Evolutionary conservation across 192 early-diverging fungal genomes (phyloP), one percentile per base, ranked within the genome.

Genomic region (Umbelopsis ramanniana): DNA sequence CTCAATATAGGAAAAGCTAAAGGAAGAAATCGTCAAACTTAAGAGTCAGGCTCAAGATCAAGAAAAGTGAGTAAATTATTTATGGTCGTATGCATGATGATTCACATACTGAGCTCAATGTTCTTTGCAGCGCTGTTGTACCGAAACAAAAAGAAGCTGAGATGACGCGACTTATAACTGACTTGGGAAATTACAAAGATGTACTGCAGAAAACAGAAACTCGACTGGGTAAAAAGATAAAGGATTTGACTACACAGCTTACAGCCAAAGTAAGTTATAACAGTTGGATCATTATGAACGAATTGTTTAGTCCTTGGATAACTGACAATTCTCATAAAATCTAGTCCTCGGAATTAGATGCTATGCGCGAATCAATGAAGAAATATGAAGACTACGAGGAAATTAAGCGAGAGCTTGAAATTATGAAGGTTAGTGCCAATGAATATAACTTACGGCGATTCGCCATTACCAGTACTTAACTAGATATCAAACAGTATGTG

Each of bases 321-420:
- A 10, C 29, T 67, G 48, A 48, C 3, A 40, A 66, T 72, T 72
- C 21, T 40, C 50, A 60, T 26, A 15, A 12, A 43, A 6, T 33
- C 17, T 47, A 88, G 73, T 82, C 87, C 17, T 85, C 90, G 17
- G 91, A 94, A 82, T 81, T 86, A 3, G 81, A 81, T 38, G 75
- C 83, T 17, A 75, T 87, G 29, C 79, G 86, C 35, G 83, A 78
- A 15, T 81, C 88, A 43, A 67, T 95, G 15, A 79, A 81, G 35
- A 82, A 84, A 33, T 90, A 82, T 74, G 88, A 89, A 8, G 94
- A 97, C 72, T 97, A 97, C 55, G 90, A 94, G 66, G 89, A 93
- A 71, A 88, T 96, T 43, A 93, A 93, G 76, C 85, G 89, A 43
- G 96, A 98, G 70, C 81, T 98, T 29, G 90, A 93, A 22, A 85